These are phyloP conservation scores for Vitis rotundifolia DNA, from an alignment of 164 flowering plant genomes.

Conservation along the genomic window DNA sequence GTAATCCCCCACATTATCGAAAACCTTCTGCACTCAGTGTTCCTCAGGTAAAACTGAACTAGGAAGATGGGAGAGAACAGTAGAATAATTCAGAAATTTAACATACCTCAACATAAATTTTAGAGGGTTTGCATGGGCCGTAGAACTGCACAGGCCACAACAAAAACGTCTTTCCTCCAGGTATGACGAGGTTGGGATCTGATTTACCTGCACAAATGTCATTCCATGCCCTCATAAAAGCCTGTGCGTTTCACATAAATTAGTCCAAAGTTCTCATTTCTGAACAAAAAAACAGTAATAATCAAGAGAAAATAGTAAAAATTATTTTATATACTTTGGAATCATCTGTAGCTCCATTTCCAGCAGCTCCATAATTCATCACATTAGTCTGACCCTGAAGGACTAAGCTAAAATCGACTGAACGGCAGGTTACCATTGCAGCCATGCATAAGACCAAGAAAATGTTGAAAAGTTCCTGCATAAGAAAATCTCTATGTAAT, in stretches of 20 bases:
- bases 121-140: constrained; percentile 27
- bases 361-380: constrained; percentile 20
- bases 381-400: neutral
- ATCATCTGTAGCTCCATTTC: constrained; percentile 25
- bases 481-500: no score
- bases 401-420: no score
- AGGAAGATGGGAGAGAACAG: neutral
- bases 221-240: constrained; percentile 24
- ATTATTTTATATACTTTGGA: constrained; percentile 8
- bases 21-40: neutral
- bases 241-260: constrained; percentile 3
- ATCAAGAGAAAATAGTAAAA: neutral
- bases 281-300: neutral
- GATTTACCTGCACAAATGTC: constrained; percentile 8
- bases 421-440: no score
- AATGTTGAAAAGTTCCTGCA: no score
- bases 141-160: constrained; percentile 13
- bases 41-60: neutral
- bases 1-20: no score
- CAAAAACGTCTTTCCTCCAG: constrained; percentile 16
- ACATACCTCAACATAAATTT: constrained; percentile 13
- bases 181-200: constrained; percentile 1
- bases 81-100: neutral
- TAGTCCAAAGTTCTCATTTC: neutral
- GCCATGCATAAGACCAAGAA: no score